Percentiles rank a stretch among this genome's conserved stretches.
phyloP scores from a whole-genome alignment of 208 protist genomes.

The Herpetomonas samuelpessoai region DNA sequence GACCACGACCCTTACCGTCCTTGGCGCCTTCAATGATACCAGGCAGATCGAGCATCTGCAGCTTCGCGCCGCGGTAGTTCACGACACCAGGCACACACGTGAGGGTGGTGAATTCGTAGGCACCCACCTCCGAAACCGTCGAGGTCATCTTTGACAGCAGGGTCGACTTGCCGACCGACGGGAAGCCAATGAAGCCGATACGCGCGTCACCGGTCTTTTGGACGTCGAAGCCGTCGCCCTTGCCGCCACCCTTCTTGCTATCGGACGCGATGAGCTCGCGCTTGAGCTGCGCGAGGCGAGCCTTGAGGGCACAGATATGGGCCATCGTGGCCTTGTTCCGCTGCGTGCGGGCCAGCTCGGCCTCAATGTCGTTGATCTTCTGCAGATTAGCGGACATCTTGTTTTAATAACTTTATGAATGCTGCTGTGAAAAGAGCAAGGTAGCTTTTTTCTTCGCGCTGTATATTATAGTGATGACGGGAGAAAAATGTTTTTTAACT shows the following conservation, averaged over 20 bases:
- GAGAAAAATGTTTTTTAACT: constrained; percentile 5
- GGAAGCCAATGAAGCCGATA: constrained; percentile 97
- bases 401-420: constrained; percentile 1
- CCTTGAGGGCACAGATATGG: constrained; percentile 98
- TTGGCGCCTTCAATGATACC: constrained; percentile 99
- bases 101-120: constrained; percentile 99
- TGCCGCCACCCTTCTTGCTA: constrained; percentile 87
- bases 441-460: constrained; percentile 6
- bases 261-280: constrained; percentile 94
- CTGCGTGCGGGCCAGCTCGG: constrained; percentile 97
- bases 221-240: constrained; percentile 97
- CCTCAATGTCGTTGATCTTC: constrained; percentile 97
- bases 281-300: constrained; percentile 97
- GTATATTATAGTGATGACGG: neutral
- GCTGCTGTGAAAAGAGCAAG: neutral
- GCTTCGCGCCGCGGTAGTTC: constrained; percentile 93
- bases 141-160: constrained; percentile 97
- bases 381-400: constrained; percentile 62
- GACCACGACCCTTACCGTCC: constrained; percentile 98
- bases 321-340: constrained; percentile 98
- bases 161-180: constrained; percentile 98
- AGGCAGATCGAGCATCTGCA: constrained; percentile 96
- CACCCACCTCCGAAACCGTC: constrained; percentile 96
- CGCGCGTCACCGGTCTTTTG: constrained; percentile 96
- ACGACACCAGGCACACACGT: constrained; percentile 97